Evolutionary conservation across 352 stramenopile genomes (phyloP), one percentile per base, ranked within the genome.

Genomic region (Phytophthora chlamydospora): DNA sequence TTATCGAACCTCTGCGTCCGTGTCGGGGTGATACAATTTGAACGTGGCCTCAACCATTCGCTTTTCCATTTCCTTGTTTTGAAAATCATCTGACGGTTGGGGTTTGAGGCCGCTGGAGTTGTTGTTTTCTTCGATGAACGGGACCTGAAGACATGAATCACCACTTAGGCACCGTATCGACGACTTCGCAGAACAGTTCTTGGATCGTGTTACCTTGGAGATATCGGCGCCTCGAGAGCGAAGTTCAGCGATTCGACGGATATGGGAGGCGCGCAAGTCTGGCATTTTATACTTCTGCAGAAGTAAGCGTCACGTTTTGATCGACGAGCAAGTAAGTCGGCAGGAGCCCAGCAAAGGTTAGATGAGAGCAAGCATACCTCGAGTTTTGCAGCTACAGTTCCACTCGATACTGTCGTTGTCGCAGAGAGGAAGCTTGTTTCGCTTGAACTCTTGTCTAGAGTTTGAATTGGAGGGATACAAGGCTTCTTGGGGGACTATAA

Each of bases 201-300:
- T 24, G 49, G 27, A 46, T 6, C 6, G 13, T 13, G 10, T 0
- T 42, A 76, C 73, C 21, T 73, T 66, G 5, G 62, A 45, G 21
- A 75, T 61, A 14, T 79, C 77, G 10, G 48, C 56, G 19, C 74
- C 73, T 19, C 73, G 68, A 12, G 66, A 79, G 14, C 68, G 63
- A 12, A 92, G 44, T 45, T 87, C 79, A n/a, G 80, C 73, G 31
- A 92, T 77, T 35, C 83, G 75, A 11, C 82, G 83, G 43, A 89
- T 85, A 40, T 92, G 83, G 8, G 80, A 90, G 2, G 78, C 76
- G 34, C 77, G 63, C 14, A 90, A 63, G 35, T 92, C 66, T 2
- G 78, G 83, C 62, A 81, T 79, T 58, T 73, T 83, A 55, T 86
- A 92, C 66, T 62, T 72, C 71, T 90, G 31, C 7, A 16, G 39